These are phyloP conservation scores for Melampsora larici-populina DNA, from an alignment of 1,284 basidiomycete genomes.

Conservation along the genomic window DNA sequence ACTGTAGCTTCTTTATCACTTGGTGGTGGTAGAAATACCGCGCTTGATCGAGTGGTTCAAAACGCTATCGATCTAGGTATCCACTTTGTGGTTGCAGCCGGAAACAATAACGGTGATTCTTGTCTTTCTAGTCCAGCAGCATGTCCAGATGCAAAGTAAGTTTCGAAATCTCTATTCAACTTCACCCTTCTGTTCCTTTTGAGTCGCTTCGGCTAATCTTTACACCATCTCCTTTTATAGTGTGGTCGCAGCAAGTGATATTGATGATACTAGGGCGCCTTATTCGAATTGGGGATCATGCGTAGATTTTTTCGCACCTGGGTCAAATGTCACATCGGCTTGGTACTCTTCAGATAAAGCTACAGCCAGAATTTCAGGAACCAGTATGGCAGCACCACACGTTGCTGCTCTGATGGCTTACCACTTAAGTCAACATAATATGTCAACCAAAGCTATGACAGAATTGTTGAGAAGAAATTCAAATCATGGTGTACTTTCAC, in stretches of 20 bases:
- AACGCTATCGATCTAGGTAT: conserved; percentile 44
- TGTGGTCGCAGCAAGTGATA: conserved; percentile 45
- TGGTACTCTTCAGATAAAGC: conserved; percentile 53
- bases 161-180: not conserved
- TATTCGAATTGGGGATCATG: conserved; percentile 48
- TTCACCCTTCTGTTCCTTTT: not conserved
- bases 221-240: conserved; percentile 23
- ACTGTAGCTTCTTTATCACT: conserved; percentile 44
- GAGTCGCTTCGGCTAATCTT: not conserved
- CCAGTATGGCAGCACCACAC: conserved; percentile 55
- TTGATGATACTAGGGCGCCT: conserved; percentile 43
- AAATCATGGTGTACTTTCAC: not conserved
- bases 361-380: conserved; percentile 54
- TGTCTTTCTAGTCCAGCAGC: conserved; percentile 44
- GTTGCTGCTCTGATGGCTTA: conserved; percentile 54
- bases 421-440: conserved; percentile 31
- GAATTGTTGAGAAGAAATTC: conserved; percentile 28
- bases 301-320: conserved; percentile 54
- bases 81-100: conserved; percentile 45
- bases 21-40: conserved; percentile 43
- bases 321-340: conserved; percentile 53
- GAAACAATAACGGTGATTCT: conserved; percentile 45
- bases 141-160: conserved; percentile 26
- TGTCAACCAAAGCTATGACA: conserved; percentile 26
- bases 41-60: conserved; percentile 44